phyloP scores from a whole-genome alignment of 2,329 filamentous ascomycete genomes.

The Colletotrichum lini region DNA sequence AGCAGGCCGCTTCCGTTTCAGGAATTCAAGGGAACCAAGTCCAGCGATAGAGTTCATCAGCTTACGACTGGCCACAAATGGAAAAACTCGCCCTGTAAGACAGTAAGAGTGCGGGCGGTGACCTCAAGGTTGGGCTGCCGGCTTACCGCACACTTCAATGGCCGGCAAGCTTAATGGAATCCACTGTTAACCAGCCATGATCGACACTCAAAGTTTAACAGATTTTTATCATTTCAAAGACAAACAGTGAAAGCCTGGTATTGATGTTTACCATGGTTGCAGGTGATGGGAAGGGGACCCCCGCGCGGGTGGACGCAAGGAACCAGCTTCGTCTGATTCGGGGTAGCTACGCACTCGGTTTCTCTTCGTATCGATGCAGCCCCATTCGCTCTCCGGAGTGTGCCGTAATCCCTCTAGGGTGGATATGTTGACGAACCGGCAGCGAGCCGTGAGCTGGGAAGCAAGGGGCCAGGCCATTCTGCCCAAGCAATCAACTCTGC shows the following conservation, averaged over 20 bases:
- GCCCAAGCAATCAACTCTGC: too few species aligned
- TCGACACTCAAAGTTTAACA: background rate
- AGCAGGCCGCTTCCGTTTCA: conserved; percentile 29
- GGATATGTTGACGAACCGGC: conserved; percentile 55
- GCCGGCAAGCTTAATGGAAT: background rate
- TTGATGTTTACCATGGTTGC: conserved; percentile 37
- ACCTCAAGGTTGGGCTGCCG: background rate
- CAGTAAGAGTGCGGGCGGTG: too few species aligned
- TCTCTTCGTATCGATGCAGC: conserved; percentile 50
- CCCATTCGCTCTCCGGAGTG: too few species aligned
- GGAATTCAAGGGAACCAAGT: conserved; percentile 22
- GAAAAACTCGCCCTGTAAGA: background rate
- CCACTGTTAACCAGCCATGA: background rate
- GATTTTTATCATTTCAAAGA: background rate
- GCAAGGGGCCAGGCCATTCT: too few species aligned
- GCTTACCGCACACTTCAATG: background rate
- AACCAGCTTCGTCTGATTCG: conserved; percentile 46
- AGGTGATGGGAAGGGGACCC: conserved; percentile 47
- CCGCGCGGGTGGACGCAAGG: conserved; percentile 42
- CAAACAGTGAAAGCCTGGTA: background rate
- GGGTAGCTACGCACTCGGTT: conserved; percentile 40
- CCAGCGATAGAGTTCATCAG: conserved; percentile 9
- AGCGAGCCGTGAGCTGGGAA: conserved; percentile 67
- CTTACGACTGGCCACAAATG: background rate
- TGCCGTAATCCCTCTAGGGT: conserved; percentile 43